These are phyloP conservation scores for Cryptococcus deneoformans DNA, from an alignment of 1,284 basidiomycete genomes.

Conservation along the genomic window DNA sequence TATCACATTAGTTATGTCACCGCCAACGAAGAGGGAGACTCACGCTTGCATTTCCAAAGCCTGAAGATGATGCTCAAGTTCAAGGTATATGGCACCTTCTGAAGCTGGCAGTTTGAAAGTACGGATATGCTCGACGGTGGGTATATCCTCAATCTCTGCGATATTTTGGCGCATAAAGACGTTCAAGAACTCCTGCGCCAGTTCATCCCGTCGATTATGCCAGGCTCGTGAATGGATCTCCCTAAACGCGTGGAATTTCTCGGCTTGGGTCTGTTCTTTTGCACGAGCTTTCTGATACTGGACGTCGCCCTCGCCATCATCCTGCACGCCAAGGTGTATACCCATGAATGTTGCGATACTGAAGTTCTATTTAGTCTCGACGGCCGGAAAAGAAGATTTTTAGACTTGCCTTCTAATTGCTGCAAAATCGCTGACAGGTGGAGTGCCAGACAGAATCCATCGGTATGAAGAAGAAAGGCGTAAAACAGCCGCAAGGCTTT, in stretches of 20 bases:
- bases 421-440: conserved; percentile 86
- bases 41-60: conserved; percentile 47
- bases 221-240: conserved; percentile 89
- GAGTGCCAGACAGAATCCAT: conserved; percentile 96
- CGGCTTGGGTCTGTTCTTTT: conserved; percentile 81
- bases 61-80: conserved; percentile 90
- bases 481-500: conserved; percentile 73
- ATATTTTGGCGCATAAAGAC: conserved; percentile 90
- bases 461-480: conserved; percentile 72
- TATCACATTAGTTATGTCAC: conserved; percentile 2
- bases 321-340: conserved; percentile 83
- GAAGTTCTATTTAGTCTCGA: not conserved
- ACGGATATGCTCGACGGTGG: conserved; percentile 66
- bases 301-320: conserved; percentile 77
- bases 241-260: conserved; percentile 93
- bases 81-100: conserved; percentile 90
- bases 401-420: conserved; percentile 68
- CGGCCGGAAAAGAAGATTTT: not conserved
- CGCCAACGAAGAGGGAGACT: conserved; percentile 10
- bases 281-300: conserved; percentile 72
- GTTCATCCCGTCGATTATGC: conserved; percentile 79
- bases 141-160: conserved; percentile 94
- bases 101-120: conserved; percentile 79
- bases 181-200: conserved; percentile 81
- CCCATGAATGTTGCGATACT: conserved; percentile 76